Evolutionary conservation across 331 rosid species (phyloP).

Genomic region (Acacia concinna): DNA sequence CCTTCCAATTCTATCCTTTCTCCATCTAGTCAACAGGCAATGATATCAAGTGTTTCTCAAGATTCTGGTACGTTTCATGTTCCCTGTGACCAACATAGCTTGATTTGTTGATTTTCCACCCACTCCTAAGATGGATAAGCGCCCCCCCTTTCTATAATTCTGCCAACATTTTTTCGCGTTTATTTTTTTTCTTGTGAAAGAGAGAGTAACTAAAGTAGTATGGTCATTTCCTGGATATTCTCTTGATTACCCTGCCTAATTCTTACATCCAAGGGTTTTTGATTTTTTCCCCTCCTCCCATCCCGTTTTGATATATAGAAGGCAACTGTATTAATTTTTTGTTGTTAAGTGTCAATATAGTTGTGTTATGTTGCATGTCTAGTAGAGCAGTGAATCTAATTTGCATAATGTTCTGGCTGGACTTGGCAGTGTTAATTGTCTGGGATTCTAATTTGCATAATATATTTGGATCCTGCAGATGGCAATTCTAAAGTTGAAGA

Average conservation of each 20-base stretch:
- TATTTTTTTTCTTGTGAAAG: too few relatives aligned
- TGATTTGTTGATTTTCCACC: neutral
- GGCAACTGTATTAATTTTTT: neutral
- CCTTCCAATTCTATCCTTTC: conserved; percentile 58
- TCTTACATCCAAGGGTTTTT: neutral
- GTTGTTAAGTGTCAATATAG: neutral
- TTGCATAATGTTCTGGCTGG: neutral
- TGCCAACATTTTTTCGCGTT: neutral
- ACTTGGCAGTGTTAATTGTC: neutral
- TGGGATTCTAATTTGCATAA: neutral
- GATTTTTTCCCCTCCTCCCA: too few relatives aligned
- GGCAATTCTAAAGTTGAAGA: conserved; percentile 60
- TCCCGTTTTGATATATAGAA: neutral
- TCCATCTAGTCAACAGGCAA: conserved; percentile 62
- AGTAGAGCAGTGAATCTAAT: conserved; percentile 4
- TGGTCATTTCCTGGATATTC: neutral
- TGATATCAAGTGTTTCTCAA: conserved; percentile 50
- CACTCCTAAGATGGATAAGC: neutral
- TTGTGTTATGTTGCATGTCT: neutral
- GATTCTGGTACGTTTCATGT: conserved; percentile 57
- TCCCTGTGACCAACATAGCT: conserved; percentile 3
- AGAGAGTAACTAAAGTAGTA: neutral
- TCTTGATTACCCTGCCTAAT: neutral
- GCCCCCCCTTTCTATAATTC: neutral
- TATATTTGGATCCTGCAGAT: conserved; percentile 50